phyloP scores from a whole-genome alignment of 2,329 filamentous ascomycete species.

The Hypoxylon sp. region DNA sequence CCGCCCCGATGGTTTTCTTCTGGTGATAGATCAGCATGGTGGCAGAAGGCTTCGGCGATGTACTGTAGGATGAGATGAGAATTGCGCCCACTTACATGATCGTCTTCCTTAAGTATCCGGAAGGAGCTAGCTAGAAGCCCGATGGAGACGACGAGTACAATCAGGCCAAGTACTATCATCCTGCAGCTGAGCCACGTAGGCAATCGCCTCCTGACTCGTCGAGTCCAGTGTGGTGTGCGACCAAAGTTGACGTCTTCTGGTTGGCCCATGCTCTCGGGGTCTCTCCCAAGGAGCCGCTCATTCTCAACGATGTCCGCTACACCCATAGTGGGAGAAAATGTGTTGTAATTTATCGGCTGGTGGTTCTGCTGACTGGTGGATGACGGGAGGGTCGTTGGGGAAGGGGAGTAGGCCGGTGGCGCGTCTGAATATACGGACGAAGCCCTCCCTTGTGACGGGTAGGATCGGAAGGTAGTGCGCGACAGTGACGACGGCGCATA shows the following conservation, averaged over 20 bases:
- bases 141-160: constrained; percentile 44
- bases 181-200: constrained; percentile 44
- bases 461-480: constrained; percentile 31
- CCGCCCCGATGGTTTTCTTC: constrained; percentile 35
- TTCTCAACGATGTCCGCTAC: constrained; percentile 50
- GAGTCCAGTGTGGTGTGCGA: constrained; percentile 33
- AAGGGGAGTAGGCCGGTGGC: constrained; percentile 61
- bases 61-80: not conserved
- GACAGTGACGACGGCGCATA: constrained; percentile 41
- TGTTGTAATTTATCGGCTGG: constrained; percentile 51
- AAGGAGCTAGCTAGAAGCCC: constrained; percentile 45
- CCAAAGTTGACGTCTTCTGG: constrained; percentile 40
- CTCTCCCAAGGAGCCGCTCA: constrained; percentile 52
- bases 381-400: constrained; percentile 37
- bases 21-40: constrained; percentile 13
- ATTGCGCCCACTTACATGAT: constrained; percentile 36
- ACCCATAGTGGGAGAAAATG: constrained; percentile 55
- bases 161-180: constrained; percentile 39
- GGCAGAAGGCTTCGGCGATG: not conserved
- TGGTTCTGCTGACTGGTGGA: constrained; percentile 19
- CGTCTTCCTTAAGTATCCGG: constrained; percentile 33
- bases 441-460: constrained; percentile 33
- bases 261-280: constrained; percentile 57
- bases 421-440: constrained; percentile 50
- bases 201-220: constrained; percentile 41